phyloP scores from a whole-genome alignment of 2,329 filamentous ascomycete species.

The Xylariaceae sp. region DNA sequence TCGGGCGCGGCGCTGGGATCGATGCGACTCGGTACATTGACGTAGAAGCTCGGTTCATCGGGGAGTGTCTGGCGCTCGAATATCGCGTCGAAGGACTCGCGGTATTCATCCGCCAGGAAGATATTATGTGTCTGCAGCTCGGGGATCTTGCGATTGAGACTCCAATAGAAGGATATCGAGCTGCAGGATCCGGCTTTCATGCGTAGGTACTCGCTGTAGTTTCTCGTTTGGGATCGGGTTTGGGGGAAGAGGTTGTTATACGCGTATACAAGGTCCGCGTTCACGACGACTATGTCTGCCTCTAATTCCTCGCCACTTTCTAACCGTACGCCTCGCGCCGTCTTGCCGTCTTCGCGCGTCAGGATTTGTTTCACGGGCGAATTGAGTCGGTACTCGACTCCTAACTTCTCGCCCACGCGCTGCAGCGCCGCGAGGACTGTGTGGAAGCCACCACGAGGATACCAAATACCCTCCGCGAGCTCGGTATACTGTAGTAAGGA shows the following conservation, averaged over 20 bases:
- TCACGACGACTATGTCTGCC: slow-evolving; percentile 64
- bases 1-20: slow-evolving; percentile 62
- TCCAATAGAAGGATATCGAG: slow-evolving; percentile 75
- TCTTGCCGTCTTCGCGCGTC: slow-evolving; percentile 46
- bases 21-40: slow-evolving; percentile 68
- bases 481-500: slow-evolving; percentile 70
- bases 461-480: slow-evolving; percentile 71
- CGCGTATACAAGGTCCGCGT: slow-evolving; percentile 69
- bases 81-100: slow-evolving; percentile 68
- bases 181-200: slow-evolving; percentile 59
- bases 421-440: slow-evolving; percentile 59
- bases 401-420: slow-evolving; percentile 54
- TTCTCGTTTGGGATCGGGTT: no score
- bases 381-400: slow-evolving; percentile 58
- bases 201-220: slow-evolving; percentile 35
- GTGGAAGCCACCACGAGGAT: slow-evolving; percentile 66
- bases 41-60: slow-evolving; percentile 65
- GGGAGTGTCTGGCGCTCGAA: slow-evolving; percentile 66
- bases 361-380: slow-evolving; percentile 53
- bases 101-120: slow-evolving; percentile 68
- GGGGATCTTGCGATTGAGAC: slow-evolving; percentile 53
- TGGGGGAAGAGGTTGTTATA: slow-evolving; percentile 64
- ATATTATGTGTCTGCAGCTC: slow-evolving; percentile 69
- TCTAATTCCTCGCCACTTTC: slow-evolving; percentile 51
- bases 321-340: slow-evolving; percentile 55